Base-by-base conservation (phyloP, 768 basidiomycete genomes). In the Leccinum subgranulosum region DNA sequence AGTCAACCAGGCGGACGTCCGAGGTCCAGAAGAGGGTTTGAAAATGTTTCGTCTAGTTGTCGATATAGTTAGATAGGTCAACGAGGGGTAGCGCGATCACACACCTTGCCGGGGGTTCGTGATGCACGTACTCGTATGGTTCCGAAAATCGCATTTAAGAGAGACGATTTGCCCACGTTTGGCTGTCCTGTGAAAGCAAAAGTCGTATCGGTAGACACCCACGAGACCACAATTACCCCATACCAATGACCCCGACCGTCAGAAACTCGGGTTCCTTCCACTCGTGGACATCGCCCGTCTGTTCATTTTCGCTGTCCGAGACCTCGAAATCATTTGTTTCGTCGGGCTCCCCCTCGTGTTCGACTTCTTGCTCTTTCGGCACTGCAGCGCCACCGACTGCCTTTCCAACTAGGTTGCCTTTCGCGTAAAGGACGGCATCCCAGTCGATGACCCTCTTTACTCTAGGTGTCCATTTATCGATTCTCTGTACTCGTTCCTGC, bases 61-160 rank as follows among this genome's bases (percentile, higher is more conserved):
- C 53, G 6, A 36, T 17, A 17, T 8, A 36, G 34, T 36, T 17
- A 36, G 34, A 36, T 15, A 36, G 15, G 15, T 36, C 7, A 36
- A 34, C 34, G 34, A 48, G 27, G 45, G 25, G 31, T 19, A 19
- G 25, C 29, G 43, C 43, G 2, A 29, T 53, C 19, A 51, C 64
- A 51, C 45, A 88, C 90, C 79, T 94, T 95, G 51, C 93, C 93
- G 1, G 93, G 92, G 0, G 90, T 94, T 57, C 85, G 84, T 1
- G 90, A 93, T 12, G 92, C 90, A 59, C 94, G 81, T 4, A 97
- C 94, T 70, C 83, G 87, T 50, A 78, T 81, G 21, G 77, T 73
- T 28, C 91, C 94, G 67, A 98, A 92, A n/a, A 98, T 76, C 6
- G 95, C 94, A 68, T 98, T 98, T 53, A 98, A 74, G 5, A 97